These are phyloP conservation scores for Nakazawaea pomicola DNA, from an alignment of 805 yeast genomes.

Conservation along the genomic window DNA sequence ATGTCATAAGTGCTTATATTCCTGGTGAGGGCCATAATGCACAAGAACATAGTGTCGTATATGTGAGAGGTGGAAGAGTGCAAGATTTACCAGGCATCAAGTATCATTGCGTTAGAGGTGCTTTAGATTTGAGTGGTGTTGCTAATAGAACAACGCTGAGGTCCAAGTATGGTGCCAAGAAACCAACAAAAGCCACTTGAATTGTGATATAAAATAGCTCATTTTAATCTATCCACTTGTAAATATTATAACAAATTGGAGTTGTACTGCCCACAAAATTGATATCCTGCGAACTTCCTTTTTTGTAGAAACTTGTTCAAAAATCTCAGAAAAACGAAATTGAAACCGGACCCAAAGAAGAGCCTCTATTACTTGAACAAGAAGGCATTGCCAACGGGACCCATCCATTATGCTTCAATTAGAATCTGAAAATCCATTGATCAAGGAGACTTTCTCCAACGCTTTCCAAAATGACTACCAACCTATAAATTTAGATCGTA, in stretches of 20 bases:
- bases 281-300: background rate
- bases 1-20: conserved; percentile 83
- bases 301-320: background rate
- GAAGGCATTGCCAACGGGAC: background rate
- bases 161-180: conserved; percentile 91
- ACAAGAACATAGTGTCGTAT: conserved; percentile 95
- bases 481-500: conserved; percentile 66
- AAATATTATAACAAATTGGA: too few species aligned
- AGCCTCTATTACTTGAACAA: background rate
- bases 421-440: conserved; percentile 76
- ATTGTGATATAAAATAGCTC: background rate
- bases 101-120: conserved; percentile 90
- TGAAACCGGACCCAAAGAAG: background rate
- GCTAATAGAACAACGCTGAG: conserved; percentile 88
- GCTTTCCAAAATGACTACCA: conserved; percentile 47
- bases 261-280: too few species aligned
- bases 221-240: too few species aligned
- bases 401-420: conserved; percentile 64
- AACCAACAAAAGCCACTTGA: conserved; percentile 48
- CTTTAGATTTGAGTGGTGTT: conserved; percentile 89
- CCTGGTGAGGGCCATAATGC: conserved; percentile 99
- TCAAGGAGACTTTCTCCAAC: conserved; percentile 76
- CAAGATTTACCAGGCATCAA: conserved; percentile 98
- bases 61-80: conserved; percentile 96
- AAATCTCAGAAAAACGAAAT: background rate